Evolutionary conservation across 2,329 filamentous ascomycete species (phyloP).

Genomic region (Albophoma yamanashiensis): DNA sequence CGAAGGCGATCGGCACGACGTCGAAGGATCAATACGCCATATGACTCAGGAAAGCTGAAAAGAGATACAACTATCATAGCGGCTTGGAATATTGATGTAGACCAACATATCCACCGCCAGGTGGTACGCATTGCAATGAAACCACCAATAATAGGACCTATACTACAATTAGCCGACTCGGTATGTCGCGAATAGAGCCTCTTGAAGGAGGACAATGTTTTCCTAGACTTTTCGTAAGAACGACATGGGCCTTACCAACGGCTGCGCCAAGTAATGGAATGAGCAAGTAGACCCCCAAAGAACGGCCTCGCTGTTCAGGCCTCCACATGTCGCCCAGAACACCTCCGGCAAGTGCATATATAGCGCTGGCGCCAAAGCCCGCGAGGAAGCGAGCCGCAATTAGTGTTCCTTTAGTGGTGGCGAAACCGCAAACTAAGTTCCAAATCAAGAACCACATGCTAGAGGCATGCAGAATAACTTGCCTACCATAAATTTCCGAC

Average conservation of each 20-base stretch:
- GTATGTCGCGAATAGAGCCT: not conserved
- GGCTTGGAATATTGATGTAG: constrained; percentile 28
- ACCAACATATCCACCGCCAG: constrained; percentile 37
- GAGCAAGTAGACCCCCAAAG: constrained; percentile 23
- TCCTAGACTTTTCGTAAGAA: too few species aligned
- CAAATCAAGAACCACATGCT: constrained; percentile 40
- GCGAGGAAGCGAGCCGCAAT: constrained; percentile 34
- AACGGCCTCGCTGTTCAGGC: constrained; percentile 32
- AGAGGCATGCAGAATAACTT: constrained; percentile 26
- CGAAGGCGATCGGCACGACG: constrained; percentile 21
- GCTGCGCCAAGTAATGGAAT: constrained; percentile 28
- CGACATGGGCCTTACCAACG: constrained; percentile 17
- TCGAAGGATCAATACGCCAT: constrained; percentile 22
- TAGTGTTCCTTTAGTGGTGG: constrained; percentile 25
- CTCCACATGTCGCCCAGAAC: constrained; percentile 36
- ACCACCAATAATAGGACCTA: constrained; percentile 24
- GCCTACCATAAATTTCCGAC: constrained; percentile 37
- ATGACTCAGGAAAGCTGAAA: constrained; percentile 26
- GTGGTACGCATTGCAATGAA: constrained; percentile 22
- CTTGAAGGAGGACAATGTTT: too few species aligned
- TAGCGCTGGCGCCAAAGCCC: constrained; percentile 35
- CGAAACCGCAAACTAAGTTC: constrained; percentile 33
- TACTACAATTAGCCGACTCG: not conserved
- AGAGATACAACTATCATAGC: constrained; percentile 22
- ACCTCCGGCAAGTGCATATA: constrained; percentile 33